Evolutionary conservation across 2,329 filamentous ascomycete genomes (phyloP).

Genomic region (Neopestalotiopsis clavispora): DNA sequence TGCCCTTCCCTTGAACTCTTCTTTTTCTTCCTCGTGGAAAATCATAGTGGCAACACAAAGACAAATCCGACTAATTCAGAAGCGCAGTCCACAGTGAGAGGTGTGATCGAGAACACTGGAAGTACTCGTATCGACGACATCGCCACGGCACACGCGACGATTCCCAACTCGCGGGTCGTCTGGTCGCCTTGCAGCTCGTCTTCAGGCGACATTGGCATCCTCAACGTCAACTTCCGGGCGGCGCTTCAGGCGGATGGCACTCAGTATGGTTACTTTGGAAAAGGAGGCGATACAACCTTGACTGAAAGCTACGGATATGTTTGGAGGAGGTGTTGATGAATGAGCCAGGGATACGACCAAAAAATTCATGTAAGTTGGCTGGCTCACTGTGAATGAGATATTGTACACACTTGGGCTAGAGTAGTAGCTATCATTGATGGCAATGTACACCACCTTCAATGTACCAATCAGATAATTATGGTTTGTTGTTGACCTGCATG

Average conservation of each 20-base stretch:
- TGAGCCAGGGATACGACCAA: background rate
- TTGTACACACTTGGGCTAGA: no score
- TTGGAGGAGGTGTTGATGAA: slow-evolving; percentile 39
- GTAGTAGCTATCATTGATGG: no score
- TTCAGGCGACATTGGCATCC: slow-evolving; percentile 39
- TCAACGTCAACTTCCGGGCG: slow-evolving; percentile 47
- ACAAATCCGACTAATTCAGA: background rate
- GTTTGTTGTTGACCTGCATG: no score
- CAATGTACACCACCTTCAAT: no score
- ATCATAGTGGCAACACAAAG: background rate
- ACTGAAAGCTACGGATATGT: slow-evolving; percentile 42
- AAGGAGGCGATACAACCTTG: slow-evolving; percentile 29
- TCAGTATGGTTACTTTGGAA: slow-evolving; percentile 40
- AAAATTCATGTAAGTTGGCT: background rate
- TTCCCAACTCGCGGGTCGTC: slow-evolving; percentile 30
- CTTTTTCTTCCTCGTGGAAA: no score
- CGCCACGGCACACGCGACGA: slow-evolving; percentile 34
- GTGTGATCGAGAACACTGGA: slow-evolving; percentile 32
- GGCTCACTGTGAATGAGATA: no score
- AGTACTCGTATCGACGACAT: slow-evolving; percentile 31
- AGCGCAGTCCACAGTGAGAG: slow-evolving; percentile 34
- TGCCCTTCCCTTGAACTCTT: background rate
- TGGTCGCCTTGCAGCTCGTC: slow-evolving; percentile 41
- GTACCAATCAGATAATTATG: no score
- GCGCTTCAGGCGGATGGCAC: slow-evolving; percentile 37